A percentile compares a stretch with the other conserved stretches of the same genome.
Evolutionary conservation across 2,329 filamentous ascomycete species (phyloP).

Genomic region (Epichloe elymi): DNA sequence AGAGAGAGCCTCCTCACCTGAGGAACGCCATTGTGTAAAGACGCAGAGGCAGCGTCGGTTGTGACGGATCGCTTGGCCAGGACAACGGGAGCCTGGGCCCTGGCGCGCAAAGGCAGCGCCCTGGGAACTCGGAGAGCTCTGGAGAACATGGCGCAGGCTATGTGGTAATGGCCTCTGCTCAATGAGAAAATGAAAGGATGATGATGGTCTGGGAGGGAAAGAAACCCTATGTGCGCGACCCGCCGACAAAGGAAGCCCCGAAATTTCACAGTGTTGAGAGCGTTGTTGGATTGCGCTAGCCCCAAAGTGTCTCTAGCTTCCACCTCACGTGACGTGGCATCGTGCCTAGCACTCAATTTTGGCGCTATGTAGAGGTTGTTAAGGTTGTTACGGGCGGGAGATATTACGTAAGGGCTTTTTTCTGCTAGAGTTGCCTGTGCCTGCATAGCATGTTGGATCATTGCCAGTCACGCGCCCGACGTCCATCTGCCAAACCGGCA

Average conservation of each 20-base stretch:
- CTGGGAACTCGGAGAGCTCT: conserved; percentile 51
- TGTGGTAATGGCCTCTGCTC: conserved; percentile 19
- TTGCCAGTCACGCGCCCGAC: not conserved
- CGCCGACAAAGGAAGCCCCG: conserved; percentile 17
- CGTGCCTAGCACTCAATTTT: not conserved
- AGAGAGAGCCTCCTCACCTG: conserved; percentile 21
- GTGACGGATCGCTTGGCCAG: conserved; percentile 65
- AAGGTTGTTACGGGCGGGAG: no score
- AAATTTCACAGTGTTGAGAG: conserved; percentile 33
- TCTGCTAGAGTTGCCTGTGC: no score
- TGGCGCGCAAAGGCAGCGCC: conserved; percentile 43
- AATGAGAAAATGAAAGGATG: conserved; percentile 10
- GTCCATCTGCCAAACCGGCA: not conserved
- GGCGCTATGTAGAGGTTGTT: no score
- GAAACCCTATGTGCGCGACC: conserved; percentile 15
- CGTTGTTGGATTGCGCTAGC: conserved; percentile 26
- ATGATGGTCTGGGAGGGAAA: conserved; percentile 15
- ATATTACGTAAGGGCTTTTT: no score
- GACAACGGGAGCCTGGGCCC: conserved; percentile 29
- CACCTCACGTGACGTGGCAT: conserved; percentile 13
- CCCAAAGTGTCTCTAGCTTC: conserved; percentile 13
- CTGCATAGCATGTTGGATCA: not conserved
- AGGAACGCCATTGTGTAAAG: conserved; percentile 63
- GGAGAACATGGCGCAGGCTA: conserved; percentile 48
- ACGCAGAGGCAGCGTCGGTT: conserved; percentile 85